phyloP scores from a whole-genome alignment of 202 grass and related monocot species.

The Schoenoplectus tabernaemontani region DNA sequence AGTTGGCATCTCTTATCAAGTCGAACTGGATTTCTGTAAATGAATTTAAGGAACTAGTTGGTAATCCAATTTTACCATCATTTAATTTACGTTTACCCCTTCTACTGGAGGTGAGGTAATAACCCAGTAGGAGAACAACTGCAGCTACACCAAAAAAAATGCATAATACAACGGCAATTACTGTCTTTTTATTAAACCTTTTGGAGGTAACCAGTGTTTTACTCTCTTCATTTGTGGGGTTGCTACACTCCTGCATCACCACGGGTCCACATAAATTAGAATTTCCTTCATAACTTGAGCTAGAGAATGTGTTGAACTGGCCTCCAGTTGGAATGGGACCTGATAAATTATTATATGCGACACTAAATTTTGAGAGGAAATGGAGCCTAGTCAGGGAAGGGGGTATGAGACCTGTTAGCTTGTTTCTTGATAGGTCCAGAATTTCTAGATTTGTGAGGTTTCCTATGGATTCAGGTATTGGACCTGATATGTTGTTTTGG shows the following conservation, averaged over 20 bases:
- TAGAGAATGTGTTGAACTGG: constrained; percentile 23
- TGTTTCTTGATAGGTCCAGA: constrained; percentile 48
- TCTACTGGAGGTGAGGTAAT: constrained; percentile 31
- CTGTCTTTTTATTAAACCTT: constrained; percentile 32
- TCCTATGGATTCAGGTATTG: constrained; percentile 43
- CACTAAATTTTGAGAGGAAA: constrained; percentile 20
- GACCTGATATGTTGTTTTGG: constrained; percentile 55
- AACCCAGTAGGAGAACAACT: constrained; percentile 40
- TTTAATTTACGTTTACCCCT: constrained; percentile 26
- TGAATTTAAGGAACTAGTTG: constrained; percentile 43
- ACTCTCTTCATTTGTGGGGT: constrained; percentile 15
- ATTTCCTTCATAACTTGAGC: constrained; percentile 24
- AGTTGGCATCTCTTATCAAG: constrained; percentile 32
- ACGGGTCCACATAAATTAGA: constrained; percentile 17
- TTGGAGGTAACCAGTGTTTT: neutral
- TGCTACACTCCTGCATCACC: constrained; percentile 5
- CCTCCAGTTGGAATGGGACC: constrained; percentile 25
- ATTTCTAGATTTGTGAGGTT: constrained; percentile 53
- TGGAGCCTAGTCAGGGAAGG: neutral
- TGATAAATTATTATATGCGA: constrained; percentile 19
- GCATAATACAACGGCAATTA: constrained; percentile 39
- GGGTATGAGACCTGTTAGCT: constrained; percentile 29
- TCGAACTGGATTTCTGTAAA: constrained; percentile 25
- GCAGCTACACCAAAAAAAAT: constrained; percentile 46
- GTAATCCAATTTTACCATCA: constrained; percentile 30